Evolutionary conservation across 306 rosid genomes (phyloP).

Genomic region (Datisca glomerata): DNA sequence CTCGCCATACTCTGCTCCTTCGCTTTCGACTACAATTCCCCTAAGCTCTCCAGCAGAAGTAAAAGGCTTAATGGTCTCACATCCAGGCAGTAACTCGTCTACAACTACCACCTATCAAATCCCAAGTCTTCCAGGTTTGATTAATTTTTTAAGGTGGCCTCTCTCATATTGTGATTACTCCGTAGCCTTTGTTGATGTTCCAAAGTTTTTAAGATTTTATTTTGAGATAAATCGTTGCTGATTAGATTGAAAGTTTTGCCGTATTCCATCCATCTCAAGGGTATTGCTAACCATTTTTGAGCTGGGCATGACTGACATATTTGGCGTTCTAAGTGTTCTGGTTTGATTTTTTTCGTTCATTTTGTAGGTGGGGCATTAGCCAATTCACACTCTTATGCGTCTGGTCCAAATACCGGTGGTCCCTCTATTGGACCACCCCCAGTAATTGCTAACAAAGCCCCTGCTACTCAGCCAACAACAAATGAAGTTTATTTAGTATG

Average conservation of each 20-base stretch:
- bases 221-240: no score
- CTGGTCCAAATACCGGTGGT: conserved; percentile 98
- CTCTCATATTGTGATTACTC: no score
- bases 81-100: conserved; percentile 33
- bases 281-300: no score
- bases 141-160: background rate
- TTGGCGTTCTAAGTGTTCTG: no score
- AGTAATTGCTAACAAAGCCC: conserved; percentile 85
- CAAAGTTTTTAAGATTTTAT: no score
- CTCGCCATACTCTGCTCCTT: conserved; percentile 49
- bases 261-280: no score
- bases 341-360: conserved; percentile 6
- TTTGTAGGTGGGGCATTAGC: conserved; percentile 36
- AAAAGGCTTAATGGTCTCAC: conserved; percentile 39
- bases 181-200: no score
- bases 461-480: conserved; percentile 67
- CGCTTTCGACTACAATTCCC: conserved; percentile 41
- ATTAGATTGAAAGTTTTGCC: no score
- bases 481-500: conserved; percentile 96
- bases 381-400: conserved; percentile 87
- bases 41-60: conserved; percentile 27
- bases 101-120: conserved; percentile 31
- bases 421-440: conserved; percentile 99
- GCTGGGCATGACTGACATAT: no score
- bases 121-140: conserved; percentile 43